Base-by-base conservation (phyloP, 202 grass and related monocot species). In the Hordeum pubiflorum region DNA sequence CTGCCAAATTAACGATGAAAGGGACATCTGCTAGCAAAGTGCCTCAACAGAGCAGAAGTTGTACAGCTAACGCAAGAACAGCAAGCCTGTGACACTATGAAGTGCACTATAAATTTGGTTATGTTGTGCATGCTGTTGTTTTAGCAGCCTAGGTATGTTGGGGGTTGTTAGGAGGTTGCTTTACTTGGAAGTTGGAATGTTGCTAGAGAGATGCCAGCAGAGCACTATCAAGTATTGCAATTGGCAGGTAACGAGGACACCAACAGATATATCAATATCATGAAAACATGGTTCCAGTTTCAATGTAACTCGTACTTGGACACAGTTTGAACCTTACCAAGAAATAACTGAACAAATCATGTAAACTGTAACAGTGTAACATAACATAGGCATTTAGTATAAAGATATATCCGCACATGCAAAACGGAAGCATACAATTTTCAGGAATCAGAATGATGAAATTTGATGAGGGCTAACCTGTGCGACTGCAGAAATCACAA, bases 401-500 rank as follows among this genome's bases (percentile, higher is more conserved):
- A 59, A 15, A 61, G 36, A 83, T 79, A 27, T 40, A 69, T 73
- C 15, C 8, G 31, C 32, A 39, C 3, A 80, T 34, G n/a, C 38
- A 66, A 37, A 54, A 65, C 1, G 20, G 18, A 81, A 78, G n/a
- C 0, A 13, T 22, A 56, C 54, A 32, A 44, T 43, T 4, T 65
- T 64, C 9, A 59, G 34, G 65, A 78, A 79, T 17, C 0, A 3
- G 58, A 34, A 69, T 70, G 68, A 56, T 83, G 68, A 43, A 60
- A 57, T 26, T 2, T 65, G 66, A 40, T 61, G 12, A 86, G 60
- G 55, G 17, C 88, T 87, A 76, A 98, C 95, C 95, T 94, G 95
- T 79, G 95, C 95, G 44, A 98, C 77, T 13, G 90, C 95, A 86
- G 92, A 90, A 86, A 92, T 76, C 55, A 87, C 75, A 65, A 98